phyloP scores from a whole-genome alignment of 352 stramenopile genomes.

The Phytophthora pistaciae region DNA sequence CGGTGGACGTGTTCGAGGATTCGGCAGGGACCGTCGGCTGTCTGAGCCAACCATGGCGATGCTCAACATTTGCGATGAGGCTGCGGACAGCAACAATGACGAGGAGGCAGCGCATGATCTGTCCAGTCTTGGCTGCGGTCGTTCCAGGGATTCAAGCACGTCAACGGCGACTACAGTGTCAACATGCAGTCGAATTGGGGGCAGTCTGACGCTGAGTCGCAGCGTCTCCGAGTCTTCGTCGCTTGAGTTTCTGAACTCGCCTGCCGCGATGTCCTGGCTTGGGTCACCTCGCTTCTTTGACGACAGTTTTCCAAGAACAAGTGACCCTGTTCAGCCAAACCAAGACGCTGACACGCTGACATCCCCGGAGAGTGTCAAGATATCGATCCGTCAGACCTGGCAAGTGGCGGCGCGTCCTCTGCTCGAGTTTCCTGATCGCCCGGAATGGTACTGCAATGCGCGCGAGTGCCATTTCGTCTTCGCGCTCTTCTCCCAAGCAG shows the following conservation, averaged over 20 bases:
- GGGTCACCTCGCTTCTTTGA: slow-evolving; percentile 38
- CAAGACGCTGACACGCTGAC: slow-evolving; percentile 17
- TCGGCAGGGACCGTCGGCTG: slow-evolving; percentile 30
- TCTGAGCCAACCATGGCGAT: slow-evolving; percentile 36
- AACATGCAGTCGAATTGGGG: slow-evolving; percentile 21
- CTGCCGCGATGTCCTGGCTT: slow-evolving; percentile 34
- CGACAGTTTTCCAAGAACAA: slow-evolving; percentile 7
- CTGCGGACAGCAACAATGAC: slow-evolving; percentile 28
- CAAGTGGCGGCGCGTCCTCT: slow-evolving; percentile 18
- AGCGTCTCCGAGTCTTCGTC: slow-evolving; percentile 58
- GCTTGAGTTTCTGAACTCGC: slow-evolving; percentile 59
- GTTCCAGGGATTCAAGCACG: slow-evolving; percentile 37
- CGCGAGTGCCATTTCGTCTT: slow-evolving; percentile 70
- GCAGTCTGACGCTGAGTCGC: slow-evolving; percentile 32
- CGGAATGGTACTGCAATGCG: slow-evolving; percentile 82
- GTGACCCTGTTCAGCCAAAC: slow-evolving; percentile 13
- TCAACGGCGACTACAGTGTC: slow-evolving; percentile 28
- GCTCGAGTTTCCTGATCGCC: slow-evolving; percentile 66
- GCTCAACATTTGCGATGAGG: slow-evolving; percentile 32
- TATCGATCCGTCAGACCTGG: slow-evolving; percentile 6
- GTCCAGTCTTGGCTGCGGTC: slow-evolving; percentile 5
- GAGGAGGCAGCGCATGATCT: slow-evolving; percentile 19
- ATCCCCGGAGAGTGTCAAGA: neutral
- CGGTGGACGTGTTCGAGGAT: slow-evolving; percentile 19
- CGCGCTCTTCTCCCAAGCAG: slow-evolving; percentile 64